These are phyloP conservation scores for Scedosporium apiospermum DNA, from an alignment of 2,329 filamentous ascomycete species.

Conservation along the genomic window DNA sequence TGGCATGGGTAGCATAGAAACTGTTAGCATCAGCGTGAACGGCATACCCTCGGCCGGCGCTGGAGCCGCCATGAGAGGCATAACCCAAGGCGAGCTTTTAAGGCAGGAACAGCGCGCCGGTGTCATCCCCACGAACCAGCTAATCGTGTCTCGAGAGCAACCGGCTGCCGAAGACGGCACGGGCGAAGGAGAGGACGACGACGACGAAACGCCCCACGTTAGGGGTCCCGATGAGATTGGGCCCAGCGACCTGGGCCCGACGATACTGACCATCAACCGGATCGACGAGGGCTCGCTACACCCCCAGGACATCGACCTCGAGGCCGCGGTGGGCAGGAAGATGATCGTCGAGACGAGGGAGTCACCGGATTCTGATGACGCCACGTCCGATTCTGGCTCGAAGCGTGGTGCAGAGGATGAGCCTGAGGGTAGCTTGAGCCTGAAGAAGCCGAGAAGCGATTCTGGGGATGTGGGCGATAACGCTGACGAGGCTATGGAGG, in stretches of 20 bases:
- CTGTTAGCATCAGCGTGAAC: slow-evolving; percentile 67
- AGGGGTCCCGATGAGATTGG: slow-evolving; percentile 79
- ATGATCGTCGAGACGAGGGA: slow-evolving; percentile 18
- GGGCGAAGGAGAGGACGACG: slow-evolving; percentile 19
- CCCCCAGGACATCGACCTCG: too few relatives aligned
- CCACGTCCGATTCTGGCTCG: slow-evolving; percentile 24
- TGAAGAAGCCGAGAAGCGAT: slow-evolving; percentile 42
- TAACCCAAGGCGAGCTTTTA: slow-evolving; percentile 76
- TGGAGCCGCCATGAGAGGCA: slow-evolving; percentile 36
- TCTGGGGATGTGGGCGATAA: slow-evolving; percentile 7
- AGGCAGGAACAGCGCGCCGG: slow-evolving; percentile 80
- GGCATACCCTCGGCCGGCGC: slow-evolving; percentile 45
- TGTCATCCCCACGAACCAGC: slow-evolving; percentile 49
- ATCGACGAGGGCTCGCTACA: too few relatives aligned
- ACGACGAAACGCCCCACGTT: slow-evolving; percentile 65
- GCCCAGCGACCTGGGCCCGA: slow-evolving; percentile 72
- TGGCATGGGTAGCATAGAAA: slow-evolving; percentile 70
- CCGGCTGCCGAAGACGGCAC: slow-evolving; percentile 17
- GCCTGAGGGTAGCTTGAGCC: slow-evolving; percentile 23
- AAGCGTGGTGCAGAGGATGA: slow-evolving; percentile 49
- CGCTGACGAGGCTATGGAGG: slow-evolving; percentile 5
- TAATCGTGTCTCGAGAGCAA: slow-evolving; percentile 1
- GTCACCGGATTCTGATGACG: slow-evolving; percentile 6
- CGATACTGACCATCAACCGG: too few relatives aligned
- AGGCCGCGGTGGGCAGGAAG: slow-evolving; percentile 33